phyloP scores from a whole-genome alignment of 257 asterid genomes.

The Solanum dulcamara region DNA sequence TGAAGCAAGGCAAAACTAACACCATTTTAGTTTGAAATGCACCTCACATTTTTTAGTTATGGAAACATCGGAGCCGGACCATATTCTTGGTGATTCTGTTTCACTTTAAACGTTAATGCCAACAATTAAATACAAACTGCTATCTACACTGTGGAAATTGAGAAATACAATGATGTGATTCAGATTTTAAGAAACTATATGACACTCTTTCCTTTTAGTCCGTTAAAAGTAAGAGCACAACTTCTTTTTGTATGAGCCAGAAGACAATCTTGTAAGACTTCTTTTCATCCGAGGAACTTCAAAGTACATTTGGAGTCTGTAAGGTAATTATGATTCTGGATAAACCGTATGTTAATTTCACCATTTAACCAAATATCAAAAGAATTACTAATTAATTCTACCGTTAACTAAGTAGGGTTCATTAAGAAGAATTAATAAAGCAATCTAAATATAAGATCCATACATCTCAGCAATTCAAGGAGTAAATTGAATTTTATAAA shows the following conservation, averaged over 20 bases:
- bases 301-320: no score
- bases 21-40: neutral
- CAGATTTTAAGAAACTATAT: neutral
- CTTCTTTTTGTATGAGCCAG: no score
- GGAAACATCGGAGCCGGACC: neutral
- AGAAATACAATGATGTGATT: neutral
- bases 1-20: neutral
- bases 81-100: neutral
- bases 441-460: neutral
- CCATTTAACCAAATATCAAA: neutral
- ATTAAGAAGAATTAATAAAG: neutral
- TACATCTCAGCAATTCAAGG: no score
- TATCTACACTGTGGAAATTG: neutral
- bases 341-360: neutral
- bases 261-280: no score
- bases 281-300: no score
- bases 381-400: neutral
- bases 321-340: no score
- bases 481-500: neutral
- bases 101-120: neutral
- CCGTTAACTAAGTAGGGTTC: neutral
- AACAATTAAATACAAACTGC: neutral
- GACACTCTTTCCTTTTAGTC: neutral
- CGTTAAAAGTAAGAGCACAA: neutral
- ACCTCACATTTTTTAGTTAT: neutral